phyloP scores from a whole-genome alignment of 208 protist genomes.

The Trypanosomatidae sp. region DNA sequence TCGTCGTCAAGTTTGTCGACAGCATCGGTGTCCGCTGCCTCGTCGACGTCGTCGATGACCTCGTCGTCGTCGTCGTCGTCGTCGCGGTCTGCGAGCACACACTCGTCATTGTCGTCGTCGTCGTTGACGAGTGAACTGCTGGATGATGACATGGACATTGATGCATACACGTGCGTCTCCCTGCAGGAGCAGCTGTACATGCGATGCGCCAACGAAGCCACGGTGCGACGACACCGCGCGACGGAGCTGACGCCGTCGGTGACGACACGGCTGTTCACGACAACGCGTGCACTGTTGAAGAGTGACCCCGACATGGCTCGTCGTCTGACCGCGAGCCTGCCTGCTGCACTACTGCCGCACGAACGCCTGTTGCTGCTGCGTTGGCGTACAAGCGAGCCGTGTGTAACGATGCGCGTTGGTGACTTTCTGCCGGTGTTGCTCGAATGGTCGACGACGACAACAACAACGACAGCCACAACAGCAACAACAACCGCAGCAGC shows the following conservation, averaged over 20 bases:
- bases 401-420: constrained; percentile 4
- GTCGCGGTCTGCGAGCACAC: too few relatives aligned
- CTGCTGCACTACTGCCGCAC: constrained; percentile 8
- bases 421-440: constrained; percentile 5
- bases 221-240: constrained; percentile 14
- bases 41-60: too few relatives aligned
- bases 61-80: too few relatives aligned
- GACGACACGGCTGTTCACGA: constrained; percentile 4
- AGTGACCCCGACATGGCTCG: constrained; percentile 11
- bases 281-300: constrained; percentile 3
- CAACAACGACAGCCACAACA: too few relatives aligned
- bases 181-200: constrained; percentile 32
- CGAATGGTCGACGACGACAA: too few relatives aligned
- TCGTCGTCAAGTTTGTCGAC: too few relatives aligned
- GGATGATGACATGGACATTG: constrained; percentile 18
- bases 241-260: constrained; percentile 29
- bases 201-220: constrained; percentile 31
- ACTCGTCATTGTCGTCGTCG: too few relatives aligned
- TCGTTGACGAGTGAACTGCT: constrained; percentile 18
- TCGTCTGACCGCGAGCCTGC: constrained; percentile 5
- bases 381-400: constrained; percentile 16
- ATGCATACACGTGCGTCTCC: constrained; percentile 39
- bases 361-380: constrained; percentile 12
- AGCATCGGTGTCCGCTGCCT: too few relatives aligned
- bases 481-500: too few relatives aligned